Evolutionary conservation across 129 eudicot genomes (phyloP), one percentile per base, ranked within the genome.

Genomic region (Pulicaria dysenterica): DNA sequence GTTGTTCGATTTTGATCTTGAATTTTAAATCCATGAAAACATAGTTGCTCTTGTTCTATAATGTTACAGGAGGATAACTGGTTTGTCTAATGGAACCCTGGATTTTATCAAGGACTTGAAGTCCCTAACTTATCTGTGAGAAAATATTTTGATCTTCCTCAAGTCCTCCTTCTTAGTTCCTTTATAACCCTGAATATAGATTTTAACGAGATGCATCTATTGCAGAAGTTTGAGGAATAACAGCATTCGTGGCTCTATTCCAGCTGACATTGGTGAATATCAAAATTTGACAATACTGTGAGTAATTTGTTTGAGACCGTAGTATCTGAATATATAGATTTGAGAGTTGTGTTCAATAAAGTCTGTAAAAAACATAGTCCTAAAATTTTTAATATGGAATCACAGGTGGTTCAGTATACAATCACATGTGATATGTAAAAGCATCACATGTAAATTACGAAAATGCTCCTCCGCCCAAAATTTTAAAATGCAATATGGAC

Each of bases 41-140:
- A 14, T 38, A 19, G 57, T 13, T 59, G 17, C 17, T 71, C 7
- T 39, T 6, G 8, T 39, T 66, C 31, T 64, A 12, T 64, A 12
- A 40, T 63, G n/a, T 74, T n/a, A 6, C 59, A 91, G 96, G 96
- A 88, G 90, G 73, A 84, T 88, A 75, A 83, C 82, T 66, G 94
- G 87, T 78, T 82, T 89, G 70, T 77, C 85, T 41, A 87, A 80
- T 79, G 85, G 88, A 67, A 89, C 96, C 11, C 70, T 89, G 51
- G 91, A 83, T 14, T 92, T 89, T 53, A 73, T 92, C 15, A 67
- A 13, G 8, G 68, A 81, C 46, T 19, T 92, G 87, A 82, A 49
- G 79, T 81, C 89, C 66, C 68, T 92, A 24, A 41, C 41, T 39
- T 31, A 34, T 44, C 79, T 91, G 97, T 91, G 69, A 88, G 97